Conservation (phyloP, 495 filamentous ascomycete genomes). For the Hypoxylon cercidicola region DNA sequence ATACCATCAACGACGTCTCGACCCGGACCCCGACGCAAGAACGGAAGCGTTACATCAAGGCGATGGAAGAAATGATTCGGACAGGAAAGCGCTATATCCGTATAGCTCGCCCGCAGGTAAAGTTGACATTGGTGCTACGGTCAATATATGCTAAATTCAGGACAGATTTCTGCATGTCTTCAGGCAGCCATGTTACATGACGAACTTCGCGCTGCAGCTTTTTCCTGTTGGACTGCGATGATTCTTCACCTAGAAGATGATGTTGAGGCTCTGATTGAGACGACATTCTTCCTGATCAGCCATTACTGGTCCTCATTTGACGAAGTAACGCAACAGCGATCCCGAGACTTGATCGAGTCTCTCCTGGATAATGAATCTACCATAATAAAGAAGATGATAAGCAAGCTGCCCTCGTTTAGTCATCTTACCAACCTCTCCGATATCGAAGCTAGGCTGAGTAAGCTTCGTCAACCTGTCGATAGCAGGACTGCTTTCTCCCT, state of each 20-base stretch:
- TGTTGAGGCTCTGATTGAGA: conserved; percentile 79
- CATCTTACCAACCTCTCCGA: conserved; percentile 75
- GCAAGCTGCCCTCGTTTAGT: conserved; percentile 79
- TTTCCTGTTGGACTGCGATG: conserved; percentile 85
- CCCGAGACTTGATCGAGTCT: conserved; percentile 68
- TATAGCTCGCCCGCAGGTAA: conserved; percentile 86
- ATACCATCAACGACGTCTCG: conserved; percentile 78
- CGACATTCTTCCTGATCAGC: conserved; percentile 86
- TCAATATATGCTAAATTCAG: conserved; percentile 12
- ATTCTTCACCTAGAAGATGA: conserved; percentile 77
- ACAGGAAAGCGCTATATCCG: conserved; percentile 74
- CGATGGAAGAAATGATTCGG: conserved; percentile 87
- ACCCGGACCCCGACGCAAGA: conserved; percentile 68
- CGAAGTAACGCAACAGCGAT: conserved; percentile 64
- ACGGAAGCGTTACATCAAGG: conserved; percentile 77
- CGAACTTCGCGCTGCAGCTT: conserved; percentile 77
- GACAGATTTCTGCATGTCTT: conserved; percentile 84
- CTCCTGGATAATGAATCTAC: conserved; percentile 70
- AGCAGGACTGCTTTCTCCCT: conserved; percentile 71
- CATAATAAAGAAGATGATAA: conserved; percentile 70
- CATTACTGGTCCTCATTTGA: conserved; percentile 80
- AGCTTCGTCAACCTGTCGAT: conserved; percentile 65
- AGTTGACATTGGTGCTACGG: conserved; percentile 3
- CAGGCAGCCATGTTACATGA: conserved; percentile 81
- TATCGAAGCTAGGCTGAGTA: conserved; percentile 69